A percentile compares a stretch with the other conserved stretches of the same genome.
Evolutionary conservation across 352 stramenopile species (phyloP).

Genomic region (Aphanomyces euteiches): DNA sequence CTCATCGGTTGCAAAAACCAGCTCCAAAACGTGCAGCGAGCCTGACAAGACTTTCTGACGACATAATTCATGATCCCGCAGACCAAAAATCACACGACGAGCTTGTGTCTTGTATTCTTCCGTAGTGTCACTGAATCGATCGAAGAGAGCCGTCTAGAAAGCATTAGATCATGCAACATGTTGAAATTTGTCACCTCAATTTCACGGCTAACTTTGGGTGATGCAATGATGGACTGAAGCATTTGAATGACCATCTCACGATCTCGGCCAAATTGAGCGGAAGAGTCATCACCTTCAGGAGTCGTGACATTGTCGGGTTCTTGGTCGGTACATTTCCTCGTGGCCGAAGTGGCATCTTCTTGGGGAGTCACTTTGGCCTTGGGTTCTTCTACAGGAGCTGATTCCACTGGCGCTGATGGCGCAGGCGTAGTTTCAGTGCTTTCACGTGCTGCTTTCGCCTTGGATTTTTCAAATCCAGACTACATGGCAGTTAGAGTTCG

Average conservation of each 20-base stretch:
- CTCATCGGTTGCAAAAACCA: constrained; percentile 67
- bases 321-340: neutral
- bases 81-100: constrained; percentile 72
- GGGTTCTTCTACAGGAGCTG: neutral
- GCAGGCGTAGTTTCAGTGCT: neutral
- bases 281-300: constrained; percentile 4
- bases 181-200: neutral
- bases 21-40: constrained; percentile 59
- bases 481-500: neutral
- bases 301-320: constrained; percentile 11
- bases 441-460: neutral
- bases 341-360: neutral
- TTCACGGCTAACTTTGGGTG: constrained; percentile 7
- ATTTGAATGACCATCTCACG: constrained; percentile 10
- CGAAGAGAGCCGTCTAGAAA: constrained; percentile 42
- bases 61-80: constrained; percentile 63
- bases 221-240: constrained; percentile 7
- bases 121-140: constrained; percentile 76
- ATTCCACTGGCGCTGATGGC: neutral
- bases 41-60: constrained; percentile 62
- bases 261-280: neutral
- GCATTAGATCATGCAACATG: neutral
- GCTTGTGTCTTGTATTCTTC: constrained; percentile 71
- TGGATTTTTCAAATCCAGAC: constrained; percentile 19
- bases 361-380: neutral